phyloP scores from a whole-genome alignment of 495 filamentous ascomycete species.

The Penicillium odoratum region DNA sequence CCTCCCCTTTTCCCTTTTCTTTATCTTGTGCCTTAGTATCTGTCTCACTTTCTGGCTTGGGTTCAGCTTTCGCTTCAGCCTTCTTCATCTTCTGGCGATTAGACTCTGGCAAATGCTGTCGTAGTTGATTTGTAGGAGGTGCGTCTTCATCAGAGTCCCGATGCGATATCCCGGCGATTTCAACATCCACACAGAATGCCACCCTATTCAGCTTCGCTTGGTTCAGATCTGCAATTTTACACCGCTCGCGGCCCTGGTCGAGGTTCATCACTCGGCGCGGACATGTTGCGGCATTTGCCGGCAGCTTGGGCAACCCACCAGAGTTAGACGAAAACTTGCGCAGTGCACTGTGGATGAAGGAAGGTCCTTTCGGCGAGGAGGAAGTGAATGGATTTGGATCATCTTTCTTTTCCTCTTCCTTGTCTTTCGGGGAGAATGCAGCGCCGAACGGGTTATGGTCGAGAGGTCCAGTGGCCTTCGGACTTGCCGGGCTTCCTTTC shows the following conservation, averaged over 20 bases:
- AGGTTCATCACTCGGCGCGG: slow-evolving; percentile 82
- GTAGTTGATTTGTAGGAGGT: slow-evolving; percentile 30
- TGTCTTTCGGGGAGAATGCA: slow-evolving; percentile 58
- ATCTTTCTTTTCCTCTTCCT: slow-evolving; percentile 52
- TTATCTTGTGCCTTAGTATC: slow-evolving; percentile 57
- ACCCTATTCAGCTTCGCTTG: slow-evolving; percentile 80
- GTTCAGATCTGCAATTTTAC: slow-evolving; percentile 75
- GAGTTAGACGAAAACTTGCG: slow-evolving; percentile 74
- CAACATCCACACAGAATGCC: slow-evolving; percentile 94
- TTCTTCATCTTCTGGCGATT: slow-evolving; percentile 54
- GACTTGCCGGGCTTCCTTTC: slow-evolving; percentile 37
- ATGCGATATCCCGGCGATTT: slow-evolving; percentile 74
- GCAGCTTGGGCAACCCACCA: slow-evolving; percentile 49
- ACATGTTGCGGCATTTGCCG: slow-evolving; percentile 56
- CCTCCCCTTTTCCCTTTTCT: slow-evolving; percentile 67
- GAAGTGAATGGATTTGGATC: slow-evolving; percentile 64
- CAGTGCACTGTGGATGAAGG: slow-evolving; percentile 78
- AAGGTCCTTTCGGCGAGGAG: slow-evolving; percentile 65
- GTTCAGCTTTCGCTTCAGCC: slow-evolving; percentile 50
- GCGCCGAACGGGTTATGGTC: slow-evolving; percentile 51
- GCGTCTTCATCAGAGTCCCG: slow-evolving; percentile 43
- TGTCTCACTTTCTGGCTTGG: slow-evolving; percentile 14
- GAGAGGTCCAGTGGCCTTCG: slow-evolving; percentile 47
- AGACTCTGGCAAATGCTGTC: slow-evolving; percentile 27
- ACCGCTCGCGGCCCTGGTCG: slow-evolving; percentile 75